These are phyloP conservation scores for Colletotrichum tabaci DNA, from an alignment of 2,329 filamentous ascomycete genomes.

Conservation along the genomic window DNA sequence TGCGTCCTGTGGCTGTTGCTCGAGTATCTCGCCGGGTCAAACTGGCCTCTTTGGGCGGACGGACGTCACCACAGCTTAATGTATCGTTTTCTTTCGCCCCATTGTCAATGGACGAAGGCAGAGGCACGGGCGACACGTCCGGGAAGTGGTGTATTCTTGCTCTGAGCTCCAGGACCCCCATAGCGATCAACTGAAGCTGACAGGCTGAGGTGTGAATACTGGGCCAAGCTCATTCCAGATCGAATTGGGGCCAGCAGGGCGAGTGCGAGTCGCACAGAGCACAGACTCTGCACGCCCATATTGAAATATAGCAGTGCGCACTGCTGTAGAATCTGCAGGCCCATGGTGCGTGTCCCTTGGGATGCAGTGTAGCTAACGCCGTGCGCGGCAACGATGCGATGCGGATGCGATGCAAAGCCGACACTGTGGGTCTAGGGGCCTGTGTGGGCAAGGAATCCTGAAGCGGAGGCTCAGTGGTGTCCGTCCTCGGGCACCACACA, in stretches of 20 bases:
- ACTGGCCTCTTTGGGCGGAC: constrained; percentile 5
- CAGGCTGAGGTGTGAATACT: constrained; percentile 4
- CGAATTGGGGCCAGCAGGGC: constrained; percentile 6
- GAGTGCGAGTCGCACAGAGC: constrained; percentile 23
- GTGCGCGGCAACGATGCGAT: constrained; percentile 29
- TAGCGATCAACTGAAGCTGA: background rate
- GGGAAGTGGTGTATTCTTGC: background rate
- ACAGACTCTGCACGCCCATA: constrained; percentile 25
- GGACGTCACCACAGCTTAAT: constrained; percentile 17
- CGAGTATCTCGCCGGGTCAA: constrained; percentile 3
- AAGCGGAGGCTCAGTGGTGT: background rate
- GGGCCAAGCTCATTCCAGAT: constrained; percentile 5
- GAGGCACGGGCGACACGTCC: constrained; percentile 7
- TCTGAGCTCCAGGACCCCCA: background rate
- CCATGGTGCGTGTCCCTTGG: constrained; percentile 13
- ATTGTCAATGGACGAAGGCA: constrained; percentile 6
- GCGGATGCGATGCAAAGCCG: constrained; percentile 36
- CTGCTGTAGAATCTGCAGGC: constrained; percentile 30
- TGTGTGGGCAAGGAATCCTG: background rate
- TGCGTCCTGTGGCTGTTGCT: constrained; percentile 1
- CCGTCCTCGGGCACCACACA: constrained; percentile 17
- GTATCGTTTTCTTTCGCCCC: background rate
- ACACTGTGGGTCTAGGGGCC: constrained; percentile 6
- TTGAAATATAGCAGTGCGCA: constrained; percentile 9
- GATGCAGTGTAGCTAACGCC: constrained; percentile 27